phyloP scores from a whole-genome alignment of 2,329 filamentous ascomycete species.

The Neurospora sp. region DNA sequence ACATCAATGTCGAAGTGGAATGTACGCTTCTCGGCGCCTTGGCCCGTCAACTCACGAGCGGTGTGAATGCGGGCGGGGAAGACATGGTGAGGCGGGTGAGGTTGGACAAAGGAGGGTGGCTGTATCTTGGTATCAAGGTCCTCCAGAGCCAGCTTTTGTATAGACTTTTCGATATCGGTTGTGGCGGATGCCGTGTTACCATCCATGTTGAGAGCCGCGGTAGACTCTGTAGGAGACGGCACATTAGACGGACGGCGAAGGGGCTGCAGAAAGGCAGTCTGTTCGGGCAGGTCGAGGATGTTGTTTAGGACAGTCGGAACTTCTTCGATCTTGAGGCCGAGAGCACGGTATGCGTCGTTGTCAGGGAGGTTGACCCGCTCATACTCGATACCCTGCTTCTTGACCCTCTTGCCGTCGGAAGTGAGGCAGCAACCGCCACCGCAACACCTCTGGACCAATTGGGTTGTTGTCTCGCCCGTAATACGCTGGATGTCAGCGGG shows the following conservation, averaged over 20 bases:
- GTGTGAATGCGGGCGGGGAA: slow-evolving; percentile 82
- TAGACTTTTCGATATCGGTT: slow-evolving; percentile 14
- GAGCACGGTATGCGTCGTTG: slow-evolving; percentile 74
- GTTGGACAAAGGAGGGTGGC: slow-evolving; percentile 84
- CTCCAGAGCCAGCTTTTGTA: slow-evolving; percentile 25
- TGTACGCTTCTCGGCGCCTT: slow-evolving; percentile 89
- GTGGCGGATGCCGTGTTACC: slow-evolving; percentile 26
- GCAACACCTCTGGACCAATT: slow-evolving; percentile 53
- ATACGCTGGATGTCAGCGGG: slow-evolving; percentile 53
- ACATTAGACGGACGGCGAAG: slow-evolving; percentile 30
- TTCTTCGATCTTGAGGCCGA: slow-evolving; percentile 66
- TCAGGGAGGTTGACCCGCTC: slow-evolving; percentile 54
- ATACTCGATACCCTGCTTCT: slow-evolving; percentile 37
- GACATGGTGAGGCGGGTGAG: slow-evolving; percentile 86
- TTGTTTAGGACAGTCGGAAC: slow-evolving; percentile 67
- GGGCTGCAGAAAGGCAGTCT: slow-evolving; percentile 62
- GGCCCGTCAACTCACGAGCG: slow-evolving; percentile 75
- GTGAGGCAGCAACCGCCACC: slow-evolving; percentile 55
- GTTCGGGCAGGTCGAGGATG: slow-evolving; percentile 61
- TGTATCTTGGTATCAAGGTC: slow-evolving; percentile 51
- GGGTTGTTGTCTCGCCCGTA: slow-evolving; percentile 53
- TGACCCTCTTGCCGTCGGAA: slow-evolving; percentile 23
- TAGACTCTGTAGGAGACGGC: slow-evolving; percentile 40
- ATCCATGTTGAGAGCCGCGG: slow-evolving; percentile 32
- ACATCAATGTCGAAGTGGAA: slow-evolving; percentile 97